Conservation (phyloP, 2,329 filamentous ascomycete species). For the Cadophora sp. region DNA sequence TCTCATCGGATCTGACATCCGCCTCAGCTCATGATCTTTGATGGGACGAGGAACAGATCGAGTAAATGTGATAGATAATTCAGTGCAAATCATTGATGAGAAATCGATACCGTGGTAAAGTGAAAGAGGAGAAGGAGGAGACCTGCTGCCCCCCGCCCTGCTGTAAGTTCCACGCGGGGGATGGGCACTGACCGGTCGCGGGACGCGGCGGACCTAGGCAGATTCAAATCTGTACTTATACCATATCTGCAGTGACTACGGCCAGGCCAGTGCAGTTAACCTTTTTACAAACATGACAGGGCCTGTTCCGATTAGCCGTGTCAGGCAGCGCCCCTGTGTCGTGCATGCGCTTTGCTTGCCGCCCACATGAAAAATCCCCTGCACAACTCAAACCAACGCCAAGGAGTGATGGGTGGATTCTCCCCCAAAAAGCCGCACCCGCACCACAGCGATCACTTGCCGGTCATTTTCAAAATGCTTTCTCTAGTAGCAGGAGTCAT, state of each 20-base stretch:
- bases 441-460: neutral
- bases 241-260: too few relatives aligned
- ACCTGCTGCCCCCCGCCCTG: neutral
- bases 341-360: neutral
- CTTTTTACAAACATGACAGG: too few relatives aligned
- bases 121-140: neutral
- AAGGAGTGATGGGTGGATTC: neutral
- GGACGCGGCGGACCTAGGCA: too few relatives aligned
- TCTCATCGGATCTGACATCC: neutral
- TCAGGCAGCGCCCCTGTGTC: neutral
- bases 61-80: neutral
- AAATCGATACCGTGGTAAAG: neutral
- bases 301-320: too few relatives aligned
- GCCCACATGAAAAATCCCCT: neutral
- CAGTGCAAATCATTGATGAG: neutral
- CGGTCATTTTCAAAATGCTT: neutral
- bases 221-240: too few relatives aligned
- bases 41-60: neutral
- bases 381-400: neutral
- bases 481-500: neutral
- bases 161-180: too few relatives aligned
- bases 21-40: neutral
- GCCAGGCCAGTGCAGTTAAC: too few relatives aligned
- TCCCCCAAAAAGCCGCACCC: too few relatives aligned
- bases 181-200: too few relatives aligned